Percentiles rank a stretch among this genome's conserved stretches.
Evolutionary conservation across 305 asterid genomes (phyloP).

Genomic region (Fraxinus xanthoxyloides): DNA sequence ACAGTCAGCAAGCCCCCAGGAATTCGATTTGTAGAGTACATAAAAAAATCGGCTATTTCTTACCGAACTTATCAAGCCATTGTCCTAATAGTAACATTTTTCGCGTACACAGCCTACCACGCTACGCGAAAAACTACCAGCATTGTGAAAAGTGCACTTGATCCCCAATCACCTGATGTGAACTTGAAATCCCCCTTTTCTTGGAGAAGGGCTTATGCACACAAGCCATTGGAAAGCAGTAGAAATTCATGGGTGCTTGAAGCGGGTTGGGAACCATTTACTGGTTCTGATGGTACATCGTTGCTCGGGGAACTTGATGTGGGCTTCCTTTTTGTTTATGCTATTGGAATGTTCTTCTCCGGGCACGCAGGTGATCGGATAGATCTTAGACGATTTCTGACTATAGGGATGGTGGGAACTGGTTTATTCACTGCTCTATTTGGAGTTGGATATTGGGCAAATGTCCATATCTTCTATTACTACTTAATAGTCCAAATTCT

Average conservation of each 20-base stretch:
- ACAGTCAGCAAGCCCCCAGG: conserved; percentile 60
- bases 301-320: conserved; percentile 87
- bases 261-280: conserved; percentile 84
- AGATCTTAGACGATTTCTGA: conserved; percentile 73
- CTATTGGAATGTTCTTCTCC: conserved; percentile 79
- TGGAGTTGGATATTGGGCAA: conserved; percentile 82
- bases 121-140: conserved; percentile 91
- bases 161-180: conserved; percentile 61
- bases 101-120: conserved; percentile 75
- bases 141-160: conserved; percentile 84
- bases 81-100: conserved; percentile 71
- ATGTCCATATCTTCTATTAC: conserved; percentile 62
- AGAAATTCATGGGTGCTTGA: conserved; percentile 38
- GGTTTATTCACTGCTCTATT: conserved; percentile 81
- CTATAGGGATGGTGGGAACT: conserved; percentile 88
- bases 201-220: conserved; percentile 40
- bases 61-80: conserved; percentile 70
- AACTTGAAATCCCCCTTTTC: conserved; percentile 27
- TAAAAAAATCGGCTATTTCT: conserved; percentile 55
- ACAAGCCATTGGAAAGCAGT: conserved; percentile 28
- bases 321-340: conserved; percentile 79
- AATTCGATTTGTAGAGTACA: conserved; percentile 46
- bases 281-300: conserved; percentile 65
- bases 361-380: conserved; percentile 91
- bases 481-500: conserved; percentile 76